phyloP scores from a whole-genome alignment of 345 rosid species.

The Nephelium lappaceum region DNA sequence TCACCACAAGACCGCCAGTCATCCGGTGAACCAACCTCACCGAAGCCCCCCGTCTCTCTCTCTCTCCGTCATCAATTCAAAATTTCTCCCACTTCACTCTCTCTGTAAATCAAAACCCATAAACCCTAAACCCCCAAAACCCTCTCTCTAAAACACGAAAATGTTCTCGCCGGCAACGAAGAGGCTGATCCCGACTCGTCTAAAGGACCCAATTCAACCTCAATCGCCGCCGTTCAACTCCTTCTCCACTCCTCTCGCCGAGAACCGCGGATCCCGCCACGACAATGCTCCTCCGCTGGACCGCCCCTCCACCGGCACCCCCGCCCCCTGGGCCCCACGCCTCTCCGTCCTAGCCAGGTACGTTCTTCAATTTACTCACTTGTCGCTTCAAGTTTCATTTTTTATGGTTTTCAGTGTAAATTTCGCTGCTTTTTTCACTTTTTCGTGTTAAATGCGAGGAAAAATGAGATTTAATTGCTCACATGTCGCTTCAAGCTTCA shows the following conservation, averaged over 20 bases:
- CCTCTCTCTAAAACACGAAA: neutral
- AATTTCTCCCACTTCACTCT: conserved; percentile 9
- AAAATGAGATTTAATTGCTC: neutral
- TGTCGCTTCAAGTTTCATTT: no score
- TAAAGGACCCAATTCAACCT: conserved; percentile 40
- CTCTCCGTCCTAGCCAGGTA: conserved; percentile 92
- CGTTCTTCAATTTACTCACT: no score
- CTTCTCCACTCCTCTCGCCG: conserved; percentile 56
- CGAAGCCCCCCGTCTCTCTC: neutral
- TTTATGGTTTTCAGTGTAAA: no score
- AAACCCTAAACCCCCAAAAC: conserved; percentile 41
- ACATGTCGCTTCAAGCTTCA: neutral
- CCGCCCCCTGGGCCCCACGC: conserved; percentile 93
- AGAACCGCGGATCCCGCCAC: conserved; percentile 35
- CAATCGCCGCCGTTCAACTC: conserved; percentile 33
- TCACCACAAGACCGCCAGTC: neutral
- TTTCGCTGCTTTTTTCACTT: no score
- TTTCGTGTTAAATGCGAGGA: no score
- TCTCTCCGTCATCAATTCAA: neutral
- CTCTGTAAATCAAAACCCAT: neutral
- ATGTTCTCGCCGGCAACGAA: conserved; percentile 87
- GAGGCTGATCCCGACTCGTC: conserved; percentile 49
- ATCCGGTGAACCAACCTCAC: neutral
- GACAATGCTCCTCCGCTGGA: conserved; percentile 44
- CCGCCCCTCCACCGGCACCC: conserved; percentile 81